Percentiles rank a stretch among this genome's conserved stretches.
Evolutionary conservation across 2,329 filamentous ascomycete species (phyloP).

Genomic region (Hirsutella rhossiliensis): DNA sequence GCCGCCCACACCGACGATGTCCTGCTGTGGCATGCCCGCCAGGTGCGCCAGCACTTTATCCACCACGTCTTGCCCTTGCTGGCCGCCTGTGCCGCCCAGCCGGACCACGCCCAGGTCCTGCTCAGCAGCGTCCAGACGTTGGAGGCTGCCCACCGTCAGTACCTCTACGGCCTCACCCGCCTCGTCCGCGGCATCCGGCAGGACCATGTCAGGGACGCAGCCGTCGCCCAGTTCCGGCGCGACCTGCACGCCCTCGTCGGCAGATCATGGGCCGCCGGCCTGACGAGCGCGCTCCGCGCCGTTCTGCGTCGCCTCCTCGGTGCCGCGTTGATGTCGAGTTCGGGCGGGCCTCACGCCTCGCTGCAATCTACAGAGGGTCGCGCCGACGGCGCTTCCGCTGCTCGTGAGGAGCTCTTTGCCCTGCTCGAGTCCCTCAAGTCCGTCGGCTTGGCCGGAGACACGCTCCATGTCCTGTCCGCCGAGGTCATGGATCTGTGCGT

Average conservation of each 20-base stretch:
- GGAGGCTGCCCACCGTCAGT: constrained; percentile 46
- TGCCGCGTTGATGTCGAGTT: constrained; percentile 25
- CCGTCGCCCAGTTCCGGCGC: constrained; percentile 39
- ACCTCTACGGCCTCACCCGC: constrained; percentile 40
- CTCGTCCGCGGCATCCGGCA: constrained; percentile 35
- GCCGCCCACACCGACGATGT: constrained; percentile 44
- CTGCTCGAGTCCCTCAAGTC: constrained; percentile 47
- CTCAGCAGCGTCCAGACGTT: constrained; percentile 42
- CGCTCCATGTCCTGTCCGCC: constrained; percentile 59
- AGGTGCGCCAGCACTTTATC: constrained; percentile 48
- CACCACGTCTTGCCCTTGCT: constrained; percentile 46
- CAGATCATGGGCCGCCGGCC: constrained; percentile 44
- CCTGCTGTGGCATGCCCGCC: constrained; percentile 46
- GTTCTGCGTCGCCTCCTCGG: constrained; percentile 43
- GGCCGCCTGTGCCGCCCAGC: constrained; percentile 29
- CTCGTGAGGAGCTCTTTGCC: constrained; percentile 38
- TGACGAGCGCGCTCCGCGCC: constrained; percentile 40
- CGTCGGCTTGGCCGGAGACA: constrained; percentile 57
- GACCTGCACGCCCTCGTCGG: constrained; percentile 54
- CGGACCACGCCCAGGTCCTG: constrained; percentile 33
- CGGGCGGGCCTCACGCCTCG: neutral
- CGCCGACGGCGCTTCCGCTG: constrained; percentile 17
- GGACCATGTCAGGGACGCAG: constrained; percentile 21
- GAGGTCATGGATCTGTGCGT: constrained; percentile 58
- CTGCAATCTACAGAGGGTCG: constrained; percentile 9